Evolutionary conservation across 371 early-diverging fungal species (phyloP), one percentile per base, ranked within the genome.

Genomic region (Choanephora cucurbitarum): DNA sequence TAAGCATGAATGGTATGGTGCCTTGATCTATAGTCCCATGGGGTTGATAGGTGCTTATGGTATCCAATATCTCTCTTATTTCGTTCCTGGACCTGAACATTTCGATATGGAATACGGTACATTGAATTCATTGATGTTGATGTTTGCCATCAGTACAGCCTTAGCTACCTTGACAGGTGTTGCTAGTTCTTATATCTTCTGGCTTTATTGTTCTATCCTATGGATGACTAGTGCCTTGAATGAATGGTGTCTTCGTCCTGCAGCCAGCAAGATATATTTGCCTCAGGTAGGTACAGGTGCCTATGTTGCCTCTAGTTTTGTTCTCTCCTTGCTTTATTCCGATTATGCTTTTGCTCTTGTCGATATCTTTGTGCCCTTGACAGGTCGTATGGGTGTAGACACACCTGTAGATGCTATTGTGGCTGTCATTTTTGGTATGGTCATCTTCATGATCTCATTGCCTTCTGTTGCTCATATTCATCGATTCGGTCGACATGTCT

Each of bases 281-380:
- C 66, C 67, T 33, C 66, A 71, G 33, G 64, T 72, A 5, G 66
- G 68, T 43, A 45, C 28, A 1, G 33, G 45, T 14, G 70, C 79
- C 2, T 87, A 87, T 64, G 54, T 75, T 14, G 15, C 83, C 18
- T 64, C 63, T 17, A 53, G 70, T 10, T 48, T 75, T 10, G 55
- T 74, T 1, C 70, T 84, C 3, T 67, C 78, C 0, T 57, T 76
- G 19, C 51, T 84, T 33, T 80, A 79, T 54, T 72, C 73, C 11
- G 81, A 75, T 37, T 69, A 77, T 37, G 62, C 71, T 11, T 79
- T 71, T 56, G 75, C 81, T 17, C 52, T 84, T 52, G 66, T 87
- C 22, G 82, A 86, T 53, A 72, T 88, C 17, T 86, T 91, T 74
- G 87, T 91, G 3, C 91, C 91, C 0, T 66, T 91, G 53, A 84